Conservation (phyloP, 2,329 filamentous ascomycete genomes). For the Phaeosphaeriaceae sp. region DNA sequence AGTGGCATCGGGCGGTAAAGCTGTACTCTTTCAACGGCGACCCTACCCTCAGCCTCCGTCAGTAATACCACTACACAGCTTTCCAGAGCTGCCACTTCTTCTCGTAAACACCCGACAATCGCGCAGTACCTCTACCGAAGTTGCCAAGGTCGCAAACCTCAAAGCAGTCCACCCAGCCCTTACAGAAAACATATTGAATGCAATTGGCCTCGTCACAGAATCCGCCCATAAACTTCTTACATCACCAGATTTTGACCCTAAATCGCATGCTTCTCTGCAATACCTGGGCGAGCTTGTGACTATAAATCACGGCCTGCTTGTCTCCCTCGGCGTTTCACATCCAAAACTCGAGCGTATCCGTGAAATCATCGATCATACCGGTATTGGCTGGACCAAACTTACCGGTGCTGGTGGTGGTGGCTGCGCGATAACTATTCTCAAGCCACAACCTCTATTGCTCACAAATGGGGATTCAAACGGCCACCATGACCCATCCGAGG, state of each 20-base stretch:
- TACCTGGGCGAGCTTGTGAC: slow-evolving; percentile 86
- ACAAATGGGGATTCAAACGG: slow-evolving; percentile 54
- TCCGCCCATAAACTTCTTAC: slow-evolving; percentile 63
- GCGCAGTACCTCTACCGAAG: slow-evolving; percentile 84
- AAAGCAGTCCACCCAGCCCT: slow-evolving; percentile 75
- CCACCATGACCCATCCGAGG: slow-evolving; percentile 24
- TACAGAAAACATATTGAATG: slow-evolving; percentile 79
- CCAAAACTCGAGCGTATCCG: slow-evolving; percentile 89
- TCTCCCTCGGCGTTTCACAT: slow-evolving; percentile 92
- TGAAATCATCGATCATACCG: slow-evolving; percentile 81
- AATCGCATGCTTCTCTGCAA: slow-evolving; percentile 68
- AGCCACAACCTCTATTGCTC: slow-evolving; percentile 59
- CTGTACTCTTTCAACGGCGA: slow-evolving; percentile 83
- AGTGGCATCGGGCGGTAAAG: slow-evolving; percentile 90
- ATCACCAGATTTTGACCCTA: slow-evolving; percentile 70
- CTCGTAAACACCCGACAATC: slow-evolving; percentile 88
- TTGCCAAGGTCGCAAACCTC: slow-evolving; percentile 81
- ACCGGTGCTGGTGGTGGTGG: slow-evolving; percentile 95
- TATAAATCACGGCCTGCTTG: slow-evolving; percentile 90
- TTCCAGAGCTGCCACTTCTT: slow-evolving; percentile 89
- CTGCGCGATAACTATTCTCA: slow-evolving; percentile 90
- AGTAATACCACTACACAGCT: slow-evolving; percentile 80
- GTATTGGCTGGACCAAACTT: slow-evolving; percentile 95
- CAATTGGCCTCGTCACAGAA: slow-evolving; percentile 77
- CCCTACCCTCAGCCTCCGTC: slow-evolving; percentile 79